These are phyloP conservation scores for Porphyra umbilicalis DNA, from an alignment of 31 red algal species.

Conservation along the genomic window DNA sequence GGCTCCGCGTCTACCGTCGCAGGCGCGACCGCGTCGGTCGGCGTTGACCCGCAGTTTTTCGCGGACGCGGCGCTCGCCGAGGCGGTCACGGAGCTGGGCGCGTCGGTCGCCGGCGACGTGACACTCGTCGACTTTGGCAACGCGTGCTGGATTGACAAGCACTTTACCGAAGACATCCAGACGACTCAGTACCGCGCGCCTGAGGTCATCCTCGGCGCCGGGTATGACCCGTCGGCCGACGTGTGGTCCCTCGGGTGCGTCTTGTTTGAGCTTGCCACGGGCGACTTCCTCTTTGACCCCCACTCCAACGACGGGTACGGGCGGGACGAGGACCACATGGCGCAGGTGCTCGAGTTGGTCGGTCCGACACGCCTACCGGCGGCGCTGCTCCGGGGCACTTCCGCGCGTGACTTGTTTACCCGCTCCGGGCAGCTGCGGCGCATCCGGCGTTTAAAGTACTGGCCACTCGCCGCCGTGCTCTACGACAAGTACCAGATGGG, in stretches of 20 bases:
- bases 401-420: slow-evolving; percentile 25
- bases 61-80: background rate
- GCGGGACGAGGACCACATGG: slow-evolving; percentile 49
- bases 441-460: background rate
- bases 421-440: slow-evolving; percentile 1
- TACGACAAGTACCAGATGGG: slow-evolving; percentile 27
- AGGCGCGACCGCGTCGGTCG: background rate
- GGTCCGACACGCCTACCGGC: slow-evolving; percentile 9
- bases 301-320: slow-evolving; percentile 23
- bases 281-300: slow-evolving; percentile 51
- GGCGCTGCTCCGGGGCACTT: slow-evolving; percentile 12
- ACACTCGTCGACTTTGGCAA: slow-evolving; percentile 97
- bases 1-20: background rate
- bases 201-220: slow-evolving; percentile 40
- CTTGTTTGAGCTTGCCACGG: slow-evolving; percentile 39
- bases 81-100: slow-evolving; percentile 6
- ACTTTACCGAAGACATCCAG: slow-evolving; percentile 79
- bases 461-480: background rate
- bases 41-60: background rate
- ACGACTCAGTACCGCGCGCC: slow-evolving; percentile 38
- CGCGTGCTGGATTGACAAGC: slow-evolving; percentile 82
- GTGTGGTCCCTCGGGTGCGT: slow-evolving; percentile 40
- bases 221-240: slow-evolving; percentile 45
- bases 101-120: slow-evolving; percentile 40
- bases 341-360: slow-evolving; percentile 33